Evolutionary conservation across 441 rosid species (phyloP).

Genomic region (Populus hybrid): DNA sequence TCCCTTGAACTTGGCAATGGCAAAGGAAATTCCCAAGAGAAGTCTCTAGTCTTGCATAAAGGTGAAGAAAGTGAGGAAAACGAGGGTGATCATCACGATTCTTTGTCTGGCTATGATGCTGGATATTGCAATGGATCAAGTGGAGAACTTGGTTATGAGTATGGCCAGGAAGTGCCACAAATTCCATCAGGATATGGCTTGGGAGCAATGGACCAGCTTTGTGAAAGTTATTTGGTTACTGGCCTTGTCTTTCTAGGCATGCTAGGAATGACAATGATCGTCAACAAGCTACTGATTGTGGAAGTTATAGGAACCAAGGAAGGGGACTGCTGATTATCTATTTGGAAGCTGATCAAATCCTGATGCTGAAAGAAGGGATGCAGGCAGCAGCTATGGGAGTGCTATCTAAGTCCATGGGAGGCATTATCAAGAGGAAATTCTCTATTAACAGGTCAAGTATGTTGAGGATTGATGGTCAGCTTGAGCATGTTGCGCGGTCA

Average conservation of each 20-base stretch:
- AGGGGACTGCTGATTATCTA: conserved; percentile 56
- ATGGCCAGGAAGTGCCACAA: conserved; percentile 29
- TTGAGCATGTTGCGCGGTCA: neutral
- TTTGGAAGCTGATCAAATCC: conserved; percentile 62
- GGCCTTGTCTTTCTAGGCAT: conserved; percentile 52
- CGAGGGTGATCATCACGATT: neutral
- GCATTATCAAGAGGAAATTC: conserved; percentile 18
- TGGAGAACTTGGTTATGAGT: conserved; percentile 18
- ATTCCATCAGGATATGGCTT: conserved; percentile 68
- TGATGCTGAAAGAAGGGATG: conserved; percentile 32
- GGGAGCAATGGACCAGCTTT: conserved; percentile 63
- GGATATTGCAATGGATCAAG: conserved; percentile 4
- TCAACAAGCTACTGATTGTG: conserved; percentile 24
- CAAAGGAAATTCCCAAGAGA: neutral
- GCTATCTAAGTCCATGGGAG: conserved; percentile 18
- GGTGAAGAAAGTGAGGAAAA: conserved; percentile 14
- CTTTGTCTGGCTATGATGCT: neutral
- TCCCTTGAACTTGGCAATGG: conserved; percentile 4
- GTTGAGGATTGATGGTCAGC: conserved; percentile 20
- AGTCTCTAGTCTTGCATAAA: neutral
- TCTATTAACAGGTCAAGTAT: conserved; percentile 16
- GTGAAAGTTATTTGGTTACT: conserved; percentile 74
- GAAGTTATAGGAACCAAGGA: conserved; percentile 39
- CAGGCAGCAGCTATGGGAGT: conserved; percentile 13
- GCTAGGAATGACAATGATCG: conserved; percentile 26